A percentile compares a stretch with the other conserved stretches of the same genome.
These are phyloP conservation scores for Jimgerdemannia lactiflua DNA, from an alignment of 192 early-diverging fungal species.

Conservation along the genomic window DNA sequence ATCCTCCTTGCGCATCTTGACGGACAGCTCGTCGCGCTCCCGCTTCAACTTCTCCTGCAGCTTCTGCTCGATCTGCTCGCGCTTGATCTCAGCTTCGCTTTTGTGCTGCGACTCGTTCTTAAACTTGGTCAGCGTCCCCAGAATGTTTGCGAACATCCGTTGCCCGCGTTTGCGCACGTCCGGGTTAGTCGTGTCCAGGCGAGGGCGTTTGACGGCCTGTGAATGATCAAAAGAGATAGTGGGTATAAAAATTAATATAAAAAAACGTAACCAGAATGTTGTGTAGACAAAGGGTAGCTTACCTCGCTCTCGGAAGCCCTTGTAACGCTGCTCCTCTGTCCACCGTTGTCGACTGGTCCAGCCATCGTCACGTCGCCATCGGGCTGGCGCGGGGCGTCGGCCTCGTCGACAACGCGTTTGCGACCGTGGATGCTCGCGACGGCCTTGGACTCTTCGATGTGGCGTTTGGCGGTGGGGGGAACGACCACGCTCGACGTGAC, in stretches of 20 bases:
- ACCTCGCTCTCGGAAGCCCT: neutral
- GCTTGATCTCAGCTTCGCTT: conserved; percentile 32
- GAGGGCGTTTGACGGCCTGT: neutral
- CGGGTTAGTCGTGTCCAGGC: neutral
- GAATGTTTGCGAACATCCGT: conserved; percentile 47
- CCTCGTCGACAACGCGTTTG: neutral
- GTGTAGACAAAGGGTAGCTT: neutral
- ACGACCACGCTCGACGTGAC: neutral
- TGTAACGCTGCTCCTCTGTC: neutral
- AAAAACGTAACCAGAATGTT: neutral
- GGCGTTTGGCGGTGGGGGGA: neutral
- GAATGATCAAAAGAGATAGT: neutral
- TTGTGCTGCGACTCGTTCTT: conserved; percentile 44
- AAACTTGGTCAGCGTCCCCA: conserved; percentile 54
- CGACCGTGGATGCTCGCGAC: neutral
- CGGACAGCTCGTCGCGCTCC: neutral
- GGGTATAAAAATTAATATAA: neutral
- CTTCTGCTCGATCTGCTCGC: neutral
- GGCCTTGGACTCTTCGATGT: neutral
- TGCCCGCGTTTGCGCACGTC: conserved; percentile 34
- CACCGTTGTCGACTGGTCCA: neutral
- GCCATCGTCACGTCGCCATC: neutral
- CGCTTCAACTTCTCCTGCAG: neutral
- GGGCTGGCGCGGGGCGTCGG: neutral
- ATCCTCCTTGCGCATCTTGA: neutral